Conservation (phyloP, 2,329 filamentous ascomycete genomes). For the Diaporthe caulivora region DNA sequence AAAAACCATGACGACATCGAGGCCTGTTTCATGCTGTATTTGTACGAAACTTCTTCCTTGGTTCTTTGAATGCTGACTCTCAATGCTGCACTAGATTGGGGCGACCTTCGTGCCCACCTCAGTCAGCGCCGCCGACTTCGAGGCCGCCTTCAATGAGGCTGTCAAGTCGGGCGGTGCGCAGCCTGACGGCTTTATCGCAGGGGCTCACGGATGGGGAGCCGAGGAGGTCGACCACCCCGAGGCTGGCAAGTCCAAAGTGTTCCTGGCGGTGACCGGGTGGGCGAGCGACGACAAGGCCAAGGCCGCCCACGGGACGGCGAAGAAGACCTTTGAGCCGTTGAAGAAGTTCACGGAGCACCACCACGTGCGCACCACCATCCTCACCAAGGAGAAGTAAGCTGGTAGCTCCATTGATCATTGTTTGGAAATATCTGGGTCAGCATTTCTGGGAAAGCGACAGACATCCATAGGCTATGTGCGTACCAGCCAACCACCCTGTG, state of each 20-base stretch:
- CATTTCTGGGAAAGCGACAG: slow-evolving; percentile 7
- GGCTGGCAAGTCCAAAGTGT: slow-evolving; percentile 37
- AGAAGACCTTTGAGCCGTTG: slow-evolving; percentile 35
- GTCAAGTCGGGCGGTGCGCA: slow-evolving; percentile 19
- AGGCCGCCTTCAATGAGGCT: slow-evolving; percentile 33
- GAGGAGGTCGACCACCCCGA: slow-evolving; percentile 33
- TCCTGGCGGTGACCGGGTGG: slow-evolving; percentile 37
- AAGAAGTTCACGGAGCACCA: slow-evolving; percentile 32
- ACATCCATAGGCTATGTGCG: neutral
- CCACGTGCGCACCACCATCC: slow-evolving; percentile 11
- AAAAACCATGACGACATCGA: no score
- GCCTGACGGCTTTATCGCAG: slow-evolving; percentile 38
- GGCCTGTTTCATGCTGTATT: no score
- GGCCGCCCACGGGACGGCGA: slow-evolving; percentile 11
- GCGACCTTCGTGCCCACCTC: slow-evolving; percentile 31
- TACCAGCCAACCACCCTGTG: neutral
- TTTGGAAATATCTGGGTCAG: neutral
- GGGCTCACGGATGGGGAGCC: slow-evolving; percentile 38
- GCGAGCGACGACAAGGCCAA: slow-evolving; percentile 36
- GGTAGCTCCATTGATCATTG: neutral
- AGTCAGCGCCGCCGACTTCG: slow-evolving; percentile 33
- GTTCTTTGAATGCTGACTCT: no score
- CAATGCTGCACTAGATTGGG: no score
- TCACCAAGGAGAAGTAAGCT: slow-evolving; percentile 28
- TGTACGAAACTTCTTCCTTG: no score